These are phyloP conservation scores for Mycena citricolor DNA, from an alignment of 1,284 basidiomycete species.

Conservation along the genomic window DNA sequence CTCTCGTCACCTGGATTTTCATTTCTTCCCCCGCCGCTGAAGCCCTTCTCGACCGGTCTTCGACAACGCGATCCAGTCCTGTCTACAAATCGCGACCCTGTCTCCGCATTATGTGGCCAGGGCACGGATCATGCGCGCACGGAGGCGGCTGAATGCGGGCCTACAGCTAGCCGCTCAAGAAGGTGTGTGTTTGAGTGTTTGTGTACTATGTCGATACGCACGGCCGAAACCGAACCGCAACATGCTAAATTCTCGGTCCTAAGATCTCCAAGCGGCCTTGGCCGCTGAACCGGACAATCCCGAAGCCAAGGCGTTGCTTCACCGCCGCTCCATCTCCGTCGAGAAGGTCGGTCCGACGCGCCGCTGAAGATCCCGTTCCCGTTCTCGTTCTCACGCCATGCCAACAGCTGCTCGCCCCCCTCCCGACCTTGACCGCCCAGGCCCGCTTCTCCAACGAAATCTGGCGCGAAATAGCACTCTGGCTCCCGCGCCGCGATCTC, in stretches of 20 bases:
- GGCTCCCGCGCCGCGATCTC: constrained; percentile 63
- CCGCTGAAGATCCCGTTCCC: too few species aligned
- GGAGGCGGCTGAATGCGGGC: constrained; percentile 58
- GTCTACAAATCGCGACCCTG: constrained; percentile 56
- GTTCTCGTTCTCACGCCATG: constrained; percentile 18
- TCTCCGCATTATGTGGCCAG: constrained; percentile 53
- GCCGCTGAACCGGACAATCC: constrained; percentile 65
- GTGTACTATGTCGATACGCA: too few species aligned
- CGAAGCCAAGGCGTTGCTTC: constrained; percentile 61
- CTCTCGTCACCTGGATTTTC: constrained; percentile 13
- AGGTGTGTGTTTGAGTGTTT: constrained; percentile 40
- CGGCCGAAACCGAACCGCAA: too few species aligned
- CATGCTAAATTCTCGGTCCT: constrained; percentile 1
- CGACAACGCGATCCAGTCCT: constrained; percentile 74
- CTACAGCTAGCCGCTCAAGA: constrained; percentile 62
- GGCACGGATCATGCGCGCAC: constrained; percentile 63
- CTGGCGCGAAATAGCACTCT: constrained; percentile 67
- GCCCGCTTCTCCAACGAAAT: constrained; percentile 64
- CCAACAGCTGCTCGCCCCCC: constrained; percentile 35
- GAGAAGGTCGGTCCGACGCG: constrained; percentile 41
- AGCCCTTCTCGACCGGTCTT: constrained; percentile 60
- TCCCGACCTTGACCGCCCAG: constrained; percentile 31
- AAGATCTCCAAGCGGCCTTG: constrained; percentile 67
- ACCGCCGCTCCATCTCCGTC: constrained; percentile 46
- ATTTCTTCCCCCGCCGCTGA: constrained; percentile 4